Evolutionary conservation across 148 eudicot genomes (phyloP).

Genomic region (Rhododendron griersonianum): DNA sequence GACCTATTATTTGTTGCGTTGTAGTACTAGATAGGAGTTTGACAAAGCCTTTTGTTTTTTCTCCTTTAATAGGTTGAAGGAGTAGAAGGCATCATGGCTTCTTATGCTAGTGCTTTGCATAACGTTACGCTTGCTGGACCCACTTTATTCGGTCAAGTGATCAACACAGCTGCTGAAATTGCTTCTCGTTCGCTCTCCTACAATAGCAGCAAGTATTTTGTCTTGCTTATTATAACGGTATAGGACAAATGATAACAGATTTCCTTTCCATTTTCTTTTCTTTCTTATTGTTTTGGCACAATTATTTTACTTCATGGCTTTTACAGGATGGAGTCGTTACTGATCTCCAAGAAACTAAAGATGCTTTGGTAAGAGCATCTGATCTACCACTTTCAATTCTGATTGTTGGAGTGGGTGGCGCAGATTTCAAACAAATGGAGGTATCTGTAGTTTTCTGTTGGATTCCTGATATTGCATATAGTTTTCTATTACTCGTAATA

Average conservation of each 20-base stretch:
- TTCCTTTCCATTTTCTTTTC: neutral
- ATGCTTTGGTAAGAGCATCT: conserved; percentile 81
- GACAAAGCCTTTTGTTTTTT: neutral
- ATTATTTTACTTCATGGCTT: neutral
- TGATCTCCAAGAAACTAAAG: conserved; percentile 77
- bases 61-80: conserved; percentile 60
- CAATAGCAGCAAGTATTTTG: conserved; percentile 55
- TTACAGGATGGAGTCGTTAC: conserved; percentile 87
- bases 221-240: conserved; percentile 85
- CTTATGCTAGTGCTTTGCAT: conserved; percentile 61
- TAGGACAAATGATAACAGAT: neutral
- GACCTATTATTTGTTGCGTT: neutral
- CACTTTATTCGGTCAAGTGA: conserved; percentile 74
- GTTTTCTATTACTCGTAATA: neutral
- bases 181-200: conserved; percentile 55
- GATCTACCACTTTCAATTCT: conserved; percentile 84
- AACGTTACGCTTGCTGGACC: conserved; percentile 77
- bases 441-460: conserved; percentile 24
- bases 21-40: neutral
- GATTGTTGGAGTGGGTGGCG: conserved; percentile 87
- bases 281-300: conserved; percentile 3
- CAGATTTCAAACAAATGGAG: conserved; percentile 94
- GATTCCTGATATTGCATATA: neutral
- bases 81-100: conserved; percentile 88
- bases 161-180: conserved; percentile 74